Conservation (phyloP, 2,329 filamentous ascomycete species). For the Dactylellina haptotyla region DNA sequence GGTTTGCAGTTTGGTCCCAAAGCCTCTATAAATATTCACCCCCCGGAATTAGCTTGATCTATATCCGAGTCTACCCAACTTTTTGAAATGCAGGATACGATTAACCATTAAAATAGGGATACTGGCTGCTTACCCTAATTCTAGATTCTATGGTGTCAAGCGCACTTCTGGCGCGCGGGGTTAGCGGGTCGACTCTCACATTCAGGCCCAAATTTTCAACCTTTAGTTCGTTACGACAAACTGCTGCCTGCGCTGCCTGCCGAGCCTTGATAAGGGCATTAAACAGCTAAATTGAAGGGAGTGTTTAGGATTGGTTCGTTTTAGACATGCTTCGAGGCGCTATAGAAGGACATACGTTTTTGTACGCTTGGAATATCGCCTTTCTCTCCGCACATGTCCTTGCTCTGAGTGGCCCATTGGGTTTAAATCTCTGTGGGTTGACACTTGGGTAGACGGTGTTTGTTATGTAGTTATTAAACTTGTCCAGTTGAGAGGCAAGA, state of each 20-base stretch:
- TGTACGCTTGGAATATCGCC: constrained; percentile 21
- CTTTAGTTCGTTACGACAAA: not conserved
- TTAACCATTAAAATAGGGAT: not conserved
- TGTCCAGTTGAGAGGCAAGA: constrained; percentile 12
- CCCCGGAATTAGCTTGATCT: too few species aligned
- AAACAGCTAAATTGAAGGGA: constrained; percentile 15
- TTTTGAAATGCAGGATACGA: not conserved
- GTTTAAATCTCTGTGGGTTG: constrained; percentile 27
- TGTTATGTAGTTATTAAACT: not conserved
- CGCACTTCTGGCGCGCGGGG: not conserved
- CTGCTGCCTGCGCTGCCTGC: not conserved
- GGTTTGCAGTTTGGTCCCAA: constrained; percentile 5
- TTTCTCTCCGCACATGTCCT: constrained; percentile 22
- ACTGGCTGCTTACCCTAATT: constrained; percentile 4
- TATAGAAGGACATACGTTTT: constrained; percentile 10
- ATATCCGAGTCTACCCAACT: too few species aligned
- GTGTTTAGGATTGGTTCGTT: not conserved
- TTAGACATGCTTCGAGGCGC: not conserved
- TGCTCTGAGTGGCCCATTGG: not conserved
- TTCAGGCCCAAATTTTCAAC: not conserved
- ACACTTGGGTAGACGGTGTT: constrained; percentile 5
- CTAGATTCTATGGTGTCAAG: not conserved
- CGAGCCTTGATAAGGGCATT: not conserved
- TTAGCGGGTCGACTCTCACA: not conserved
- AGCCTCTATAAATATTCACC: constrained; percentile 11